Evolutionary conservation across 2,329 filamentous ascomycete species (phyloP).

Genomic region (Penicillium sp.): DNA sequence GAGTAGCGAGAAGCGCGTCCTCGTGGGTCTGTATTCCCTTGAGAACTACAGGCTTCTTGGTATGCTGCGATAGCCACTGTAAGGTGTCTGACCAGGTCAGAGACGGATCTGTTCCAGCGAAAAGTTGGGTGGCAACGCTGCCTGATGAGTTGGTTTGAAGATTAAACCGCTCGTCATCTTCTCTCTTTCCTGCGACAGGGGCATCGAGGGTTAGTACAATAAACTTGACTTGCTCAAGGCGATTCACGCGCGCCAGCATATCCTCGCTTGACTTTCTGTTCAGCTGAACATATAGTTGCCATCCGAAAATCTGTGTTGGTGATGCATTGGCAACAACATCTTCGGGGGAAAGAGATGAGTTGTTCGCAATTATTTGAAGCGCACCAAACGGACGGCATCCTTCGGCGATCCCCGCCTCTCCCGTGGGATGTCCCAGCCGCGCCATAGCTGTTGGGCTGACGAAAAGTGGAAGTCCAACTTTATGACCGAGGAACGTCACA

Average conservation of each 20-base stretch:
- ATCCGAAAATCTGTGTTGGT: not conserved
- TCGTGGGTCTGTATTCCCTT: conserved; percentile 97
- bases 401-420: conserved; percentile 80
- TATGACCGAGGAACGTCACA: conserved; percentile 73
- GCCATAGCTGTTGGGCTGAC: conserved; percentile 89
- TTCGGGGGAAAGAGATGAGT: not conserved
- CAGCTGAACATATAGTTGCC: conserved; percentile 4
- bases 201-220: conserved; percentile 3
- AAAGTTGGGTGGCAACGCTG: conserved; percentile 79
- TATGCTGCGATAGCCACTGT: conserved; percentile 80
- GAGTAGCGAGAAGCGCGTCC: conserved; percentile 79
- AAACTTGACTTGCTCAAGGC: not conserved
- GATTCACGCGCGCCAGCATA: not conserved
- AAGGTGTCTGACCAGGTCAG: conserved; percentile 82
- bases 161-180: conserved; percentile 1
- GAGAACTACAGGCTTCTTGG: conserved; percentile 80
- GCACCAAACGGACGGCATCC: conserved; percentile 75
- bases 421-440: conserved; percentile 77
- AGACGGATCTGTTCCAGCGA: conserved; percentile 82
- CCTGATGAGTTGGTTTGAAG: conserved; percentile 41
- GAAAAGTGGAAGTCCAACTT: conserved; percentile 76
- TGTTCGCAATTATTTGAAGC: conserved; percentile 71
- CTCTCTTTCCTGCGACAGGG: conserved; percentile 2
- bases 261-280: not conserved
- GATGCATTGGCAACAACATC: not conserved